These are phyloP conservation scores for Colletotrichum salicis DNA, from an alignment of 2,329 filamentous ascomycete genomes.

Conservation along the genomic window DNA sequence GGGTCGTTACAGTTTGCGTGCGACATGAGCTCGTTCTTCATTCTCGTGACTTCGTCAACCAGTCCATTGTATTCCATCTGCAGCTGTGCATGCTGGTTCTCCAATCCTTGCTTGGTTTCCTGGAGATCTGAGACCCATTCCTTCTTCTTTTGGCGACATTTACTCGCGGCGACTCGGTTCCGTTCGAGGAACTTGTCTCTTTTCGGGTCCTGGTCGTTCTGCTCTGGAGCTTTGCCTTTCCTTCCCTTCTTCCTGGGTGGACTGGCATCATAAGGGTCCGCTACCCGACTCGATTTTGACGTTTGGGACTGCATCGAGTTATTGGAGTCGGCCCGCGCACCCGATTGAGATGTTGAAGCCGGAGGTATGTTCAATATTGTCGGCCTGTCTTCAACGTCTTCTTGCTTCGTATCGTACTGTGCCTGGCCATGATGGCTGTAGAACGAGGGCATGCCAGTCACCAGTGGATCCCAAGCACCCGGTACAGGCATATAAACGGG, in stretches of 20 bases:
- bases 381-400: conserved; percentile 12
- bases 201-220: conserved; percentile 51
- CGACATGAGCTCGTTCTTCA: conserved; percentile 63
- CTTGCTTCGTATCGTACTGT: conserved; percentile 30
- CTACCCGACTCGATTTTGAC: conserved; percentile 34
- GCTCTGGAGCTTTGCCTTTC: conserved; percentile 37
- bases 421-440: conserved; percentile 20
- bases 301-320: conserved; percentile 14
- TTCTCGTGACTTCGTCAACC: conserved; percentile 54
- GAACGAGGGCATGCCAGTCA: conserved; percentile 2
- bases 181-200: conserved; percentile 72
- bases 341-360: conserved; percentile 10
- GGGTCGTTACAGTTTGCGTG: conserved; percentile 63
- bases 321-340: conserved; percentile 13
- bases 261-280: conserved; percentile 33
- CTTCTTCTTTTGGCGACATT: conserved; percentile 77
- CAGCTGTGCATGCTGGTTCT: conserved; percentile 55
- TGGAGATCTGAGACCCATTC: conserved; percentile 62
- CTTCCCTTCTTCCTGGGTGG: conserved; percentile 43
- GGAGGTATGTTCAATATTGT: conserved; percentile 15
- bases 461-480: conserved; percentile 25
- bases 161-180: conserved; percentile 78
- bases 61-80: conserved; percentile 56
- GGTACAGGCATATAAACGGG: conserved; percentile 24
- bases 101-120: conserved; percentile 55